Evolutionary conservation across 2,329 filamentous ascomycete genomes (phyloP), one percentile per base, ranked within the genome.

Genomic region (Lachnellula hyalina): DNA sequence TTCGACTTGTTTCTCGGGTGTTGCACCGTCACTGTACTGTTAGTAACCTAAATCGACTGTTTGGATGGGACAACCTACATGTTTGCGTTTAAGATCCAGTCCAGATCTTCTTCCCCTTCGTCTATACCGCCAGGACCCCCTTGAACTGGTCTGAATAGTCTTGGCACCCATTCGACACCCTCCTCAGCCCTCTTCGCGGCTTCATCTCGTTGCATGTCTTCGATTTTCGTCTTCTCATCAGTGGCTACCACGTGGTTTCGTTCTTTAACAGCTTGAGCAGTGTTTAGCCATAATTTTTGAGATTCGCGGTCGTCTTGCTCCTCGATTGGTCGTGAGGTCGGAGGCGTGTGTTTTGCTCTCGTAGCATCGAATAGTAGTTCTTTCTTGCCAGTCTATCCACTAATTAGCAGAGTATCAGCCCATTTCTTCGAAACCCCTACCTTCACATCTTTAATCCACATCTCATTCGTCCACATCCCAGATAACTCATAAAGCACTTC

Each of bases 221-320:
- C 94, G 56, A 99, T 90, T 70, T 87, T 89, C n/a, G 89, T 92
- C 76, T 99, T 99, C 68, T 96, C 93, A 60, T 94, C 89, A 0
- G 94, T 99, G 4, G 94, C 94, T 8, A 87, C 73, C 63, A 90
- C 88, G 66, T 99, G 94, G 65, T 99, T 92, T 55, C 86, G 84
- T 48, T 87, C 85, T 67, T 86, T 88, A 58, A 99, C 86, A 0
- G 93, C 94, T 62, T 85, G 79, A 8, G 86, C 87, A 0, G 92
- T 96, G 49, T 84, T 85, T 34, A 84, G 74, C 94, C 94, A 99
- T 46, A 99, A 76, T 60, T 78, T 85, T 70, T 96, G 91, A 12
- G 92, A 96, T 72, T 99, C 94, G 46, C 91, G 83, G 57, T 93
- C 90, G 34, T 85, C 87, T 71, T 99, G 94, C 67, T 99, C 92